phyloP scores from a whole-genome alignment of 1,139 yeast species.

The Lodderomyces metapsilosis region DNA sequence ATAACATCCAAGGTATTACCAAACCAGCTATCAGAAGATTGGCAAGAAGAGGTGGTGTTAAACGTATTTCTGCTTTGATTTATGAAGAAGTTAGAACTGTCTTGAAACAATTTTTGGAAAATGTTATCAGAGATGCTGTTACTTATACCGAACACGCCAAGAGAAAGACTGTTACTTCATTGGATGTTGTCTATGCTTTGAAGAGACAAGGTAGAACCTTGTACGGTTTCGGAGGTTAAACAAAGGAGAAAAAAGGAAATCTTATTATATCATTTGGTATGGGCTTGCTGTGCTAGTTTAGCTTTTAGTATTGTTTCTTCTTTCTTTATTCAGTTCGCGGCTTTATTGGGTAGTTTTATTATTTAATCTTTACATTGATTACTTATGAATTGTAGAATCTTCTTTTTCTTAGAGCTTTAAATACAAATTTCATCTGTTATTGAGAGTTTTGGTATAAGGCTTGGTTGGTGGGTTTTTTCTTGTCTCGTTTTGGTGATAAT shows the following conservation, averaged over 20 bases:
- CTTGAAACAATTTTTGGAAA: conserved; percentile 91
- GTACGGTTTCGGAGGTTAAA: conserved; percentile 99
- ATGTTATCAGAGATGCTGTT: conserved; percentile 98
- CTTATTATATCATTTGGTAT: too few species aligned
- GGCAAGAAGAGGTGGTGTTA: conserved; percentile 99
- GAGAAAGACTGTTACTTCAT: conserved; percentile 99
- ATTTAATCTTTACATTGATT: not conserved
- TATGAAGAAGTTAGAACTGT: conserved; percentile 99
- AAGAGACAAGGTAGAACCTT: conserved; percentile 99
- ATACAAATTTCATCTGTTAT: not conserved
- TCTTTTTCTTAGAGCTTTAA: not conserved
- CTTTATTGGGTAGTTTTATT: not conserved
- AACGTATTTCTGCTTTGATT: conserved; percentile 98
- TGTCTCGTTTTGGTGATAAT: not conserved
- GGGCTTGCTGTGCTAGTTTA: not conserved
- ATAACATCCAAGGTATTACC: conserved; percentile 99
- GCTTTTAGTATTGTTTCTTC: not conserved
- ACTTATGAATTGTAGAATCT: not conserved
- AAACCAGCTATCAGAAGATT: conserved; percentile 99
- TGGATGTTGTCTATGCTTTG: conserved; percentile 98
- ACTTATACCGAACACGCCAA: conserved; percentile 99
- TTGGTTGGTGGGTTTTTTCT: too few species aligned
- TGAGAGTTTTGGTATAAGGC: not conserved
- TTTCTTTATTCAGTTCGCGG: conserved; percentile 1
- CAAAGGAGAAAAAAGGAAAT: not conserved